Base-by-base conservation (phyloP, 306 rosid genomes). In the Gastrolobium villosum region DNA sequence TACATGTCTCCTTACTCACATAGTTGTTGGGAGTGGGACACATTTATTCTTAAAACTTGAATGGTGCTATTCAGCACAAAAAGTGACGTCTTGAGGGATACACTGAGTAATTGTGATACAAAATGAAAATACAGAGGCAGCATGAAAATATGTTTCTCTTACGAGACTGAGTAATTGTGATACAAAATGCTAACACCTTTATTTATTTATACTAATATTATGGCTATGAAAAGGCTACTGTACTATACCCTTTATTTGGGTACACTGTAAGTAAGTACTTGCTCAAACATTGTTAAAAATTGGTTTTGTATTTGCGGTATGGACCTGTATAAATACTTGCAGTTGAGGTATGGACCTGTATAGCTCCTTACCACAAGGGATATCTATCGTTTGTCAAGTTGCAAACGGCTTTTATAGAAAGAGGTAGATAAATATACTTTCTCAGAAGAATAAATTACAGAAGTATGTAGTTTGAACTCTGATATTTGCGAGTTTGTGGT, bases 11-110 rank as follows among this genome's bases (percentile, higher is more conserved):
- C 7, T 39, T 65, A 31, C 36, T 54, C 15, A 60, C 26, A 48
- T n/a, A 20, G 63, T 69, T 67, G 57, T 56, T 45, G 76, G 76
- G 69, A 61, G 14, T 31, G 37, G 49, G 34, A 59, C 35, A 34
- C 54, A 56, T 57, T 20, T 56, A 68, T 59, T 69, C 26, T 48
- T 43, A 20, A 79, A 45, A 36, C 59, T 46, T 60, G 9, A 20
- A 48, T 46, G 71, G 43, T 46, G 34, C 64, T 36, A 11, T 57
- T 57, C 43, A 44, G 70, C 50, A 57, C 54, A 55, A 36, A 60
- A 56, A 55, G 26, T 7, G 30, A 53, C 31, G 15, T 76, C 41
- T 65, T 20, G 41, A 77, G 44, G 57, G 61, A 57, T 35, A 57
- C 28, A 55, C 40, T 32, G n/a, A 53, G n/a, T n/a, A n/a, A n/a